Base-by-base conservation (phyloP, 257 asterid genomes). In the Schizonepeta tenuifolia region DNA sequence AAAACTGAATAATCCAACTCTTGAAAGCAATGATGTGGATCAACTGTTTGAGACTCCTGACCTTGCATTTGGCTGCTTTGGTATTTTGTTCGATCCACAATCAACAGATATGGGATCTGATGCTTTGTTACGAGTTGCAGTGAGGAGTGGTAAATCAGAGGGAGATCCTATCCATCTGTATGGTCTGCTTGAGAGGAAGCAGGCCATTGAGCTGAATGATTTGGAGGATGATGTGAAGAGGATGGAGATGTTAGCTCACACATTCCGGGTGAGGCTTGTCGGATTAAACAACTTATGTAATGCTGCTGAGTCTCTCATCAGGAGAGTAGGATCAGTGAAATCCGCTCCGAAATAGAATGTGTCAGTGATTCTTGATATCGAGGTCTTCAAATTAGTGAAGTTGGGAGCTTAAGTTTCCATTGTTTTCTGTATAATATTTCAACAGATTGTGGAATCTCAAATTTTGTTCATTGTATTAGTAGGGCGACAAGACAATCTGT, bases 181-280 rank as follows among this genome's bases (percentile, higher is more conserved):
- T 54, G 90, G 87, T 4, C 71, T 90, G 88, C 72, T 89, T 53
- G 66, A 76, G 47, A 88, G 81, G 83, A 86, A 83, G 73, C 86
- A 81, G 82, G 96, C 83, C 8, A 74, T 81, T 59, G 95, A 90
- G 81, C 81, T 93, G 44, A 85, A 76, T 65, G 78, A 77, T 62
- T 66, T 84, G 80, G 97, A 75, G 49, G 94, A 86, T 15, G 96
- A 93, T 73, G 77, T 68, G 56, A 86, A 80, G 81, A 84, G 96
- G 85, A 65, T 86, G 63, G 85, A 85, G 83, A 79, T 65, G 79
- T 76, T 88, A 51, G 86, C 85, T 26, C 77, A 77, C 35, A 79
- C 78, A 13, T 89, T 83, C 73, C 79, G 74, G 76, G 84, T 84
- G 55, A 83, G 75, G 63, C 72, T 93, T 80, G 90, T 89, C 21